Percentiles rank a stretch among this genome's conserved stretches.
phyloP scores from a whole-genome alignment of 1,284 basidiomycete genomes.

The Malassezia vespertilionis region DNA sequence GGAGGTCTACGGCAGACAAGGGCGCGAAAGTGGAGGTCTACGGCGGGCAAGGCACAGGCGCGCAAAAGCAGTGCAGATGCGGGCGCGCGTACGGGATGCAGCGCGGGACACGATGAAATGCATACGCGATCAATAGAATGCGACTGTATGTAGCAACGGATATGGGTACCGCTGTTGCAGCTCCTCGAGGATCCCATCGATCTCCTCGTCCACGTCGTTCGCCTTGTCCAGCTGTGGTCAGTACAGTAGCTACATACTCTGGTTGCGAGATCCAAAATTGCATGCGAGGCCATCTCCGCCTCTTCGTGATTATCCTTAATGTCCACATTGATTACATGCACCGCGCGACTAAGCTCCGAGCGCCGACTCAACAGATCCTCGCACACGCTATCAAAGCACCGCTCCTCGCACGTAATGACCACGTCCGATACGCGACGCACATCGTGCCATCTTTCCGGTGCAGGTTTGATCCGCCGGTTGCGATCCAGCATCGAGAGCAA shows the following conservation, averaged over 20 bases:
- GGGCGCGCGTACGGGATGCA: too few species aligned
- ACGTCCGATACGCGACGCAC: slow-evolving; percentile 75
- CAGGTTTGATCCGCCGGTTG: slow-evolving; percentile 79
- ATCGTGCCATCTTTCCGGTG: slow-evolving; percentile 96
- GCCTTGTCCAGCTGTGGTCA: slow-evolving; percentile 65
- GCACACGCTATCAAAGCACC: slow-evolving; percentile 96
- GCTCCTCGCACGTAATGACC: slow-evolving; percentile 97
- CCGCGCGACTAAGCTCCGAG: slow-evolving; percentile 81
- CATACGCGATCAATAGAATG: slow-evolving; percentile 35
- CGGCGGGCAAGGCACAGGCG: too few species aligned
- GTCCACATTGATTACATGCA: slow-evolving; percentile 95
- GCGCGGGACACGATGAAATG: too few species aligned
- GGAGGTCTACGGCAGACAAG: too few species aligned
- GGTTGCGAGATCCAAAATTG: slow-evolving; percentile 77
- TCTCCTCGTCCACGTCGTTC: slow-evolving; percentile 78
- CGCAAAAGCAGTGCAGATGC: too few species aligned
- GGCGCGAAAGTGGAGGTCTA: too few species aligned
- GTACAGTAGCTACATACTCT: slow-evolving; percentile 1
- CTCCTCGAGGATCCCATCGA: slow-evolving; percentile 67
- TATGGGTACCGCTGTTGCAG: slow-evolving; percentile 88
- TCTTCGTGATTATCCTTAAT: slow-evolving; percentile 99
- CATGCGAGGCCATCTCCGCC: slow-evolving; percentile 84
- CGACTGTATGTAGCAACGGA: slow-evolving; percentile 69
- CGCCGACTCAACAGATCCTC: slow-evolving; percentile 83
- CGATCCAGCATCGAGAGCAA: slow-evolving; percentile 94